A percentile compares a stretch with the other conserved stretches of the same genome.
Evolutionary conservation across 2,329 filamentous ascomycete genomes (phyloP).

Genomic region (Colletotrichum sp.): DNA sequence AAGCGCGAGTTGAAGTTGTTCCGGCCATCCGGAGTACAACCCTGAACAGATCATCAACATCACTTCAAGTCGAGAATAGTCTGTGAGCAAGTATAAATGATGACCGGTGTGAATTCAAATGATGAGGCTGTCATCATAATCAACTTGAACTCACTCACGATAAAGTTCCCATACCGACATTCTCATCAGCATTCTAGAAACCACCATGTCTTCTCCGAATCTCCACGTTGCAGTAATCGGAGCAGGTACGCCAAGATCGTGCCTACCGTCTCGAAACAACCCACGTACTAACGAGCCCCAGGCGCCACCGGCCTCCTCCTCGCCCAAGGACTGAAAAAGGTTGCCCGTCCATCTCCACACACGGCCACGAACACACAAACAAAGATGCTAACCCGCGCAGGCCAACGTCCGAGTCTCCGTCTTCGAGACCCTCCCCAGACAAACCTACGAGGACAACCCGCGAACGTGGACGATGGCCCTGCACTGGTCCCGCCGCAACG

Average conservation of each 20-base stretch:
- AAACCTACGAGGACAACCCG: not conserved
- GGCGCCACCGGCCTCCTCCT: not conserved
- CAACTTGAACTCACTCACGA: rapidly evolving
- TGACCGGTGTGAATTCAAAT: rapidly evolving
- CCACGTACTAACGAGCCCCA: not conserved
- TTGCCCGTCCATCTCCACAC: not conserved
- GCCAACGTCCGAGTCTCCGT: not conserved
- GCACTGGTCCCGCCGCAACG: not conserved
- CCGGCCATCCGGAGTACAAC: not conserved
- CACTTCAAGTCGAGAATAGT: not conserved
- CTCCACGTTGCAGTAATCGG: not conserved
- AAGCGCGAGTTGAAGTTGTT: not conserved
- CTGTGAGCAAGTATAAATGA: not conserved
- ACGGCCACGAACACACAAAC: not conserved
- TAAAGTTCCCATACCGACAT: not conserved
- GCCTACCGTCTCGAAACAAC: not conserved
- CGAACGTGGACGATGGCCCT: not conserved
- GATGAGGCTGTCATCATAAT: not conserved
- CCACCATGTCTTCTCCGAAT: not conserved
- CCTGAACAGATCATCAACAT: not conserved
- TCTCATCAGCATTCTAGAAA: rapidly evolving
- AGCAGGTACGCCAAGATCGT: not conserved
- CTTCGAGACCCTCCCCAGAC: not conserved
- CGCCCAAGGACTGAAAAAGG: not conserved
- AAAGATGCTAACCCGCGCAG: not conserved